phyloP scores from a whole-genome alignment of 2,329 filamentous ascomycete genomes.

The Xylariaceae sp. region DNA sequence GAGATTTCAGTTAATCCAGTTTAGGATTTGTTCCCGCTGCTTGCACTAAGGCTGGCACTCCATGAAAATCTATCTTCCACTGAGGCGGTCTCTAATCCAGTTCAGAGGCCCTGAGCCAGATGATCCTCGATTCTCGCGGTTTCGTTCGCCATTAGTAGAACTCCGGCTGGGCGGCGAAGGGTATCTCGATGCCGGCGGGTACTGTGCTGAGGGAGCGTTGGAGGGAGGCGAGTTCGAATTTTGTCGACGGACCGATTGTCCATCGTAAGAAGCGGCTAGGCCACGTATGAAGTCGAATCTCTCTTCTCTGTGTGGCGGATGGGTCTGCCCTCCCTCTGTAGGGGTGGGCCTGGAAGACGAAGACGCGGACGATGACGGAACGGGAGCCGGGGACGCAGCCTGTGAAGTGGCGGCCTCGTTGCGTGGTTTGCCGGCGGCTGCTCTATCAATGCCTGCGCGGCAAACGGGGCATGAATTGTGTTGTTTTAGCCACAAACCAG shows the following conservation, averaged over 20 bases:
- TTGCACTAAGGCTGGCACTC: not conserved
- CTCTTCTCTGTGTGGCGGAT: slow-evolving; percentile 23
- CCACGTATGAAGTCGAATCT: slow-evolving; percentile 25
- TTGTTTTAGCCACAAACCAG: slow-evolving; percentile 77
- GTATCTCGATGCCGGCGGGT: slow-evolving; percentile 23
- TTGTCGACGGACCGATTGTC: slow-evolving; percentile 19
- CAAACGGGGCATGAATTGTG: slow-evolving; percentile 92
- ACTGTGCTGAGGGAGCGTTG: slow-evolving; percentile 18
- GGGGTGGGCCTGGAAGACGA: slow-evolving; percentile 18
- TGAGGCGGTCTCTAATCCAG: slow-evolving; percentile 44
- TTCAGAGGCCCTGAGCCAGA: slow-evolving; percentile 38
- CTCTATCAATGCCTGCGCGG: slow-evolving; percentile 53
- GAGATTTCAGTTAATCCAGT: not conserved
- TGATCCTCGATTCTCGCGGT: slow-evolving; percentile 35
- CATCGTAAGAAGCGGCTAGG: slow-evolving; percentile 13
- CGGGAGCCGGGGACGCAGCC: not conserved
- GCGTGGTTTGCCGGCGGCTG: slow-evolving; percentile 26
- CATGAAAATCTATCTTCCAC: slow-evolving; percentile 25
- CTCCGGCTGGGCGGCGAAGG: slow-evolving; percentile 28
- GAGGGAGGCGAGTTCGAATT: slow-evolving; percentile 30
- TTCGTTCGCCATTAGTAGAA: slow-evolving; percentile 29
- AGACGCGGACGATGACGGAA: slow-evolving; percentile 19
- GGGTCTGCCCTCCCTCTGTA: slow-evolving; percentile 25
- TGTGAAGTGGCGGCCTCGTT: slow-evolving; percentile 12
- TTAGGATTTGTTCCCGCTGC: not conserved